A percentile compares a stretch with the other conserved stretches of the same genome.
Conservation (phyloP, 106 monocot species). For the Dendrobium catenatum region DNA sequence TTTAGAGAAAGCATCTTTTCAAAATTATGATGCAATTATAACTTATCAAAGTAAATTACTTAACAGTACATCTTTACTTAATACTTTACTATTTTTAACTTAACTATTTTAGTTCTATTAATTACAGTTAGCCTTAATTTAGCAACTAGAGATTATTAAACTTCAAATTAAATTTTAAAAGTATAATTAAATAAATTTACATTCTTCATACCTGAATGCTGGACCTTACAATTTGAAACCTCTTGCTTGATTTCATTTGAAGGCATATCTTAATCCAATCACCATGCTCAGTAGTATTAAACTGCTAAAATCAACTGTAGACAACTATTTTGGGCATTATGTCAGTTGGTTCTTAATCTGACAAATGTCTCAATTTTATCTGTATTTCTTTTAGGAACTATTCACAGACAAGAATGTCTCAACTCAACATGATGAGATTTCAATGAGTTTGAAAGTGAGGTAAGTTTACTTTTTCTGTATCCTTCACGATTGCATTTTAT, state of each 20-base stretch:
- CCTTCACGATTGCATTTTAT: not conserved
- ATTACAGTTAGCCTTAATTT: no score
- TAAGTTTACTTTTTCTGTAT: conserved; percentile 23
- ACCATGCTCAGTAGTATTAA: not conserved
- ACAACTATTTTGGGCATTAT: not conserved
- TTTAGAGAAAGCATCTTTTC: no score
- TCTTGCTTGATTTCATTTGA: not conserved
- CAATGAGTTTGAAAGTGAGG: conserved; percentile 31
- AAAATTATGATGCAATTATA: no score
- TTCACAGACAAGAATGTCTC: conserved; percentile 50
- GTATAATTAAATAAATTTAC: no score
- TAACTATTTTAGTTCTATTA: no score
- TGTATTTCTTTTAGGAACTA: conserved; percentile 43
- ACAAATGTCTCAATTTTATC: not conserved
- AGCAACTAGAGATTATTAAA: no score
- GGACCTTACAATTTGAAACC: not conserved
- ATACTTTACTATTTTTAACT: no score
- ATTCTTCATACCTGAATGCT: no score
- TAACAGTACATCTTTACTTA: no score
- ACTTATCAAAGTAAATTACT: no score
- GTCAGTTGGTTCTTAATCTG: not conserved
- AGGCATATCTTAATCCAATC: not conserved
- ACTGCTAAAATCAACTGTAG: not conserved
- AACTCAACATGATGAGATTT: conserved; percentile 26
- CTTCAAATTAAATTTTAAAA: no score